phyloP scores from a whole-genome alignment of 2,329 filamentous ascomycete species.

The Aureobasidium vineae region DNA sequence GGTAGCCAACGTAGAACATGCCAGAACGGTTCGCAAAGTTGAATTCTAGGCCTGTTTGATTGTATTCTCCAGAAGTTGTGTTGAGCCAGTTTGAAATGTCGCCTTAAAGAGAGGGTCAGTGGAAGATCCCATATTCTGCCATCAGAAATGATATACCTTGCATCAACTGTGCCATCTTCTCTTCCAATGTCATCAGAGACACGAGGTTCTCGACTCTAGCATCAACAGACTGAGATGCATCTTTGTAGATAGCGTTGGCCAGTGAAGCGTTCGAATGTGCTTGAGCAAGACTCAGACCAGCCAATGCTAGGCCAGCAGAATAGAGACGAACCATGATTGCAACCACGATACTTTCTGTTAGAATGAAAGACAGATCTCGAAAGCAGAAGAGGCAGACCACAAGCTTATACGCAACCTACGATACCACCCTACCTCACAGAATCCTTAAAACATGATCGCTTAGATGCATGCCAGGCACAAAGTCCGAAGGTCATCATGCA shows the following conservation, averaged over 20 bases:
- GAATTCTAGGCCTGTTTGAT: slow-evolving; percentile 63
- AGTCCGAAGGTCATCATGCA: slow-evolving; percentile 12
- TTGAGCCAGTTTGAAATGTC: slow-evolving; percentile 74
- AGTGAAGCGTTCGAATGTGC: slow-evolving; percentile 30
- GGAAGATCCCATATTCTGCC: neutral
- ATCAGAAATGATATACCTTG: slow-evolving; percentile 37
- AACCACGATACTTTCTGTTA: neutral
- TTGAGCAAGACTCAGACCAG: slow-evolving; percentile 10
- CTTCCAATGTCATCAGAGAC: slow-evolving; percentile 69
- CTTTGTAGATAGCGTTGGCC: slow-evolving; percentile 58
- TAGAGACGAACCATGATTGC: slow-evolving; percentile 11
- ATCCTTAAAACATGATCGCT: neutral
- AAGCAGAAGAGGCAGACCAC: slow-evolving; percentile 2
- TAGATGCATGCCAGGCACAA: slow-evolving; percentile 11
- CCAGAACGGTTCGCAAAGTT: slow-evolving; percentile 67
- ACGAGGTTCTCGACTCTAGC: slow-evolving; percentile 66
- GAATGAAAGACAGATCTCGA: neutral
- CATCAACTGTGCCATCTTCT: slow-evolving; percentile 66
- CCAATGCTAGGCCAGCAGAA: slow-evolving; percentile 1
- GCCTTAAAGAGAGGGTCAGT: slow-evolving; percentile 35
- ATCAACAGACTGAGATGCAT: slow-evolving; percentile 61
- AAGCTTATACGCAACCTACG: slow-evolving; percentile 6
- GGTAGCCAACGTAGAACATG: slow-evolving; percentile 69
- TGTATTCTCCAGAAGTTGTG: slow-evolving; percentile 64
- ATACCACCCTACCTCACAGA: neutral